Conservation (phyloP, 2,329 filamentous ascomycete genomes). For the Emericellopsis atlantica region DNA sequence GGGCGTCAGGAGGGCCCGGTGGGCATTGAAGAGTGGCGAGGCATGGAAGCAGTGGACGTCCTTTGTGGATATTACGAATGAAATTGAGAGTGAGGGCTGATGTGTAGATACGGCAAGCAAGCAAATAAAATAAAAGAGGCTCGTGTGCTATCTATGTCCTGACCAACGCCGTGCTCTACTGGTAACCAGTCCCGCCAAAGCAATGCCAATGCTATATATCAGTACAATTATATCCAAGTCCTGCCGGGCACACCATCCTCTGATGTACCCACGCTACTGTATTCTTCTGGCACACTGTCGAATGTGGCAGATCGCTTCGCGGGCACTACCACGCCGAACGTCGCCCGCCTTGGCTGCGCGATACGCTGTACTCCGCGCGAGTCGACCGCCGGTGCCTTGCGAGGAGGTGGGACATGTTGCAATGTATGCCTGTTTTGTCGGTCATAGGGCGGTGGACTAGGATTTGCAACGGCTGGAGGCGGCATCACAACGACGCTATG, state of each 20-base stretch:
- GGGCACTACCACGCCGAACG: too few relatives aligned
- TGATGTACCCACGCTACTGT: not conserved
- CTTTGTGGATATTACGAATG: conserved; percentile 76
- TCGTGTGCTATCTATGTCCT: not conserved
- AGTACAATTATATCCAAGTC: not conserved
- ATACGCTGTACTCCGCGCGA: not conserved
- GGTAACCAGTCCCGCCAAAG: not conserved
- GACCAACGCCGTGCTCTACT: not conserved
- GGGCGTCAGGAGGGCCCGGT: conserved; percentile 73
- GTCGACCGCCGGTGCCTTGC: not conserved
- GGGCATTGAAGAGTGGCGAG: conserved; percentile 76
- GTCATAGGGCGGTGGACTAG: not conserved
- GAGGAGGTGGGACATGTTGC: not conserved
- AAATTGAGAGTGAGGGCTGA: conserved; percentile 11
- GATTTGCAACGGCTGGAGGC: not conserved
- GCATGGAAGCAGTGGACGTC: conserved; percentile 72
- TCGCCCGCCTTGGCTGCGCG: not conserved
- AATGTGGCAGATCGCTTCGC: not conserved
- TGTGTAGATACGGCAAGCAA: not conserved
- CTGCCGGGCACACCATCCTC: not conserved
- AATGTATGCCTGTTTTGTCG: not conserved
- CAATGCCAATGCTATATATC: not conserved
- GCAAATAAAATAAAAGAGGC: not conserved
- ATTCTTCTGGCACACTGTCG: not conserved
- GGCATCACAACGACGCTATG: not conserved